A percentile compares a stretch with the other conserved stretches of the same genome.
Conservation (phyloP, 768 basidiomycete species). For the Ramaria sp. region DNA sequence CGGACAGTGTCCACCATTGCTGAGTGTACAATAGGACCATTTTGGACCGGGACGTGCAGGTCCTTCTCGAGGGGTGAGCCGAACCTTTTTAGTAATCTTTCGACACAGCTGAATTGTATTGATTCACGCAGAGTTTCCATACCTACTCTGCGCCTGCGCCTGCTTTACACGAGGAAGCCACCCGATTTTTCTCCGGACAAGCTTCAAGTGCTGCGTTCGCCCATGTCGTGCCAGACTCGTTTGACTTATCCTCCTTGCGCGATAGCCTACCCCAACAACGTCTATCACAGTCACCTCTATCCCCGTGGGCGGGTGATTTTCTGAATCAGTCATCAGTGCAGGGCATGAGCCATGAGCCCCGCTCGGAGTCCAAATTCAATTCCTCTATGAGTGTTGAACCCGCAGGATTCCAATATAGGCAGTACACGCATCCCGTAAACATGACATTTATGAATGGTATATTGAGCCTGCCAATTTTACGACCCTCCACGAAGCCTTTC, state of each 20-base stretch:
- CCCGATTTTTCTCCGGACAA: slow-evolving; percentile 48
- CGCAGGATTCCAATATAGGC: no score
- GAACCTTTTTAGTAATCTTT: neutral
- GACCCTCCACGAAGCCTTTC: neutral
- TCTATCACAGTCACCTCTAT: slow-evolving; percentile 17
- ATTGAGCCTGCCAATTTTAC: neutral
- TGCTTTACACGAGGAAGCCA: slow-evolving; percentile 51
- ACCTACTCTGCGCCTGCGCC: slow-evolving; percentile 33
- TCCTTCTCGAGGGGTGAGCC: slow-evolving; percentile 49
- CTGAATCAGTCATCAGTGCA: slow-evolving; percentile 21
- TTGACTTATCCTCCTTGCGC: slow-evolving; percentile 38
- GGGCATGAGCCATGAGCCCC: slow-evolving; percentile 25
- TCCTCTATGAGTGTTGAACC: no score
- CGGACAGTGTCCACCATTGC: neutral
- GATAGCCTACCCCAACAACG: slow-evolving; percentile 10
- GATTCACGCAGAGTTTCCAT: slow-evolving; percentile 42
- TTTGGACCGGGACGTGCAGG: slow-evolving; percentile 51
- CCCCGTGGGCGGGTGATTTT: slow-evolving; percentile 60
- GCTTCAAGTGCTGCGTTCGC: slow-evolving; percentile 20
- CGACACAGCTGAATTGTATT: slow-evolving; percentile 2
- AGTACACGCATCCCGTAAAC: neutral
- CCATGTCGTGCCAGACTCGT: slow-evolving; percentile 30
- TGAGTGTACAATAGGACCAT: slow-evolving; percentile 42
- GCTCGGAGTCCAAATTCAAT: neutral
- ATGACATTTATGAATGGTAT: neutral